These are phyloP conservation scores for Zygotorulaspora florentina DNA, from an alignment of 805 yeast species.

Conservation along the genomic window DNA sequence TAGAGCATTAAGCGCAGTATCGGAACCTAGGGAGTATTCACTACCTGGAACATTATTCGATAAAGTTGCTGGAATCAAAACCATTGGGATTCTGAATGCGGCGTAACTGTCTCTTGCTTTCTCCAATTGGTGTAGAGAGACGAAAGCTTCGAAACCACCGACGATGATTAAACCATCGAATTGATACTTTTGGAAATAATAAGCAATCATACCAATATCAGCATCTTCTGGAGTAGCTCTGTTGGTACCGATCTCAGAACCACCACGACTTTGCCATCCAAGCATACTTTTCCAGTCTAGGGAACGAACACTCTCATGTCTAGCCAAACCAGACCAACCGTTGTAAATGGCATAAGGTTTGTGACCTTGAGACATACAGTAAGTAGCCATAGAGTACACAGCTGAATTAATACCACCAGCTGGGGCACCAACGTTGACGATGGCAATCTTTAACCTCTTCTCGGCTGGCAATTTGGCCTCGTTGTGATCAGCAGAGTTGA, in stretches of 20 bases:
- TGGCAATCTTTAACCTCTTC: slow-evolving; percentile 59
- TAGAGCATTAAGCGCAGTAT: slow-evolving; percentile 68
- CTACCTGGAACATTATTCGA: slow-evolving; percentile 82
- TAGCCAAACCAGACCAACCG: slow-evolving; percentile 68
- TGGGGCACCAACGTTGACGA: slow-evolving; percentile 76
- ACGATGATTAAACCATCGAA: slow-evolving; percentile 69
- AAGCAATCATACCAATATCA: slow-evolving; percentile 68
- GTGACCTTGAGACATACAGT: slow-evolving; percentile 74
- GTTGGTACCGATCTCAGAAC: slow-evolving; percentile 80
- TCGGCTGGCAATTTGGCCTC: slow-evolving; percentile 53
- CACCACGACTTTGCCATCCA: slow-evolving; percentile 72
- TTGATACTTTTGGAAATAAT: slow-evolving; percentile 60
- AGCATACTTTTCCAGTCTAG: slow-evolving; percentile 66
- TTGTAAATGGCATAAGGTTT: slow-evolving; percentile 65
- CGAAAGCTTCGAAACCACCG: slow-evolving; percentile 81
- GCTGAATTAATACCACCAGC: slow-evolving; percentile 76
- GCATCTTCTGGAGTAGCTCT: slow-evolving; percentile 61
- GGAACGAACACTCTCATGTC: slow-evolving; percentile 56
- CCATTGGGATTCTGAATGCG: slow-evolving; percentile 72
- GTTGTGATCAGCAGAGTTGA: slow-evolving; percentile 63
- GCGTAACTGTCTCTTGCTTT: slow-evolving; percentile 59
- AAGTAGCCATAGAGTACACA: slow-evolving; percentile 68
- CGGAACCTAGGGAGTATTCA: slow-evolving; percentile 71
- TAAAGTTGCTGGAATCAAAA: slow-evolving; percentile 72
- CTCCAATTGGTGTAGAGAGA: slow-evolving; percentile 64